Evolutionary conservation across 805 yeast species (phyloP).

Genomic region (Phaffomyces antillensis): DNA sequence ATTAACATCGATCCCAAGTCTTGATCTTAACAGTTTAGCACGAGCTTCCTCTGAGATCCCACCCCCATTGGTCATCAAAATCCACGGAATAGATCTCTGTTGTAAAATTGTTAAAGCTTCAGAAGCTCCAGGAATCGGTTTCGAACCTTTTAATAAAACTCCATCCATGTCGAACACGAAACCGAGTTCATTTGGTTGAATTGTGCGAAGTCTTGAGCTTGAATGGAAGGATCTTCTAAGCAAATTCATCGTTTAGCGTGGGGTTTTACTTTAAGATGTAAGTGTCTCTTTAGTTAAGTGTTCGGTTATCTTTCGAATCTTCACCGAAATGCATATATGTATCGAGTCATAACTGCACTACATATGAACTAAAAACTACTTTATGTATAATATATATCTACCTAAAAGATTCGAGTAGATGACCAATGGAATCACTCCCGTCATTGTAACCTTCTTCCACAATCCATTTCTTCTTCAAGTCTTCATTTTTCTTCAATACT

Average conservation of each 20-base stretch:
- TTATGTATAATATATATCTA: not conserved
- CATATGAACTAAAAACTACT: no score
- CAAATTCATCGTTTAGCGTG: not conserved
- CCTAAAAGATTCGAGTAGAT: not conserved
- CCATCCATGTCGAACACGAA: constrained; percentile 60
- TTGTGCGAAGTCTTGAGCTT: not conserved
- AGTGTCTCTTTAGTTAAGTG: no score
- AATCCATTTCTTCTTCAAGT: constrained; percentile 18
- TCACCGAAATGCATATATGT: no score
- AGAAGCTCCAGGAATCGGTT: constrained; percentile 58
- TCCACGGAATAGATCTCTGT: constrained; percentile 57
- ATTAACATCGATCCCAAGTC: constrained; percentile 28
- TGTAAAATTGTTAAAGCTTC: constrained; percentile 52
- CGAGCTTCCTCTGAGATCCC: constrained; percentile 65
- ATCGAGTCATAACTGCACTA: no score
- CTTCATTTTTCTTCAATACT: constrained; percentile 26
- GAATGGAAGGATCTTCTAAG: constrained; percentile 6
- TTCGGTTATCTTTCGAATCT: no score
- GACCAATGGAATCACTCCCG: constrained; percentile 4
- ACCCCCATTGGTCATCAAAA: constrained; percentile 88
- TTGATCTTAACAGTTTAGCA: constrained; percentile 41
- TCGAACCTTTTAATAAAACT: constrained; percentile 68
- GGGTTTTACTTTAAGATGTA: not conserved
- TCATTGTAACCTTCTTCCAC: constrained; percentile 31
- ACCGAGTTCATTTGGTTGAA: constrained; percentile 12